These are phyloP conservation scores for Laetiporus sulphureus DNA, from an alignment of 1,284 basidiomycete species.

Conservation along the genomic window DNA sequence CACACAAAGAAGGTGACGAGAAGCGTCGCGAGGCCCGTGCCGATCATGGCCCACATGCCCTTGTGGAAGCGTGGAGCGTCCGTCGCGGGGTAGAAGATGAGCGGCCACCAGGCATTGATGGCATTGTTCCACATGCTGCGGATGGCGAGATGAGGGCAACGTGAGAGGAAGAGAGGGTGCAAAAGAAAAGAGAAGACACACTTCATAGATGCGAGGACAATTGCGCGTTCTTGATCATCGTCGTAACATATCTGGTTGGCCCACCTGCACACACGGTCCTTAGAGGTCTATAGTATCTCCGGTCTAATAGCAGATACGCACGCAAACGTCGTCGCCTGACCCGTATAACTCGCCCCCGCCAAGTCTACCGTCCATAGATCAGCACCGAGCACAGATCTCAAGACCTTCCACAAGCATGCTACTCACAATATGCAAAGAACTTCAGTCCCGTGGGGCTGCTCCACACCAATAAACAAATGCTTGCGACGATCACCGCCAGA, in stretches of 20 bases:
- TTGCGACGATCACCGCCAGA: conserved; percentile 45
- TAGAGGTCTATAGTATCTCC: no score
- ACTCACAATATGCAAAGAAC: conserved; percentile 63
- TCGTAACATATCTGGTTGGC: conserved; percentile 66
- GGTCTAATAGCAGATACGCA: no score
- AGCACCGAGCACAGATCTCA: no score
- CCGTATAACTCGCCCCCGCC: conserved; percentile 57
- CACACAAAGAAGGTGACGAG: conserved; percentile 50
- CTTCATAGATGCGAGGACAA: conserved; percentile 71
- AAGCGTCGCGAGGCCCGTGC: conserved; percentile 48
- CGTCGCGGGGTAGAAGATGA: conserved; percentile 61
- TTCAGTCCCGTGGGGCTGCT: conserved; percentile 48
- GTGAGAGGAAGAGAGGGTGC: no score
- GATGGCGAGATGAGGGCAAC: no score
- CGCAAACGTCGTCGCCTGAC: conserved; percentile 67
- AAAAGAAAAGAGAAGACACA: no score
- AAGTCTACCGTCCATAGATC: no score
- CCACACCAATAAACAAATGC: conserved; percentile 54
- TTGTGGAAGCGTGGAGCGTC: conserved; percentile 58
- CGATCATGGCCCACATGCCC: conserved; percentile 65
- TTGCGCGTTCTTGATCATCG: conserved; percentile 57
- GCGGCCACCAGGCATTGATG: conserved; percentile 65
- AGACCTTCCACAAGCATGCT: no score
- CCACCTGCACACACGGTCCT: no score
- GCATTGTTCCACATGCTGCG: conserved; percentile 66